Conservation (phyloP, 805 yeast species). For the Nakazawaea anatomiae region DNA sequence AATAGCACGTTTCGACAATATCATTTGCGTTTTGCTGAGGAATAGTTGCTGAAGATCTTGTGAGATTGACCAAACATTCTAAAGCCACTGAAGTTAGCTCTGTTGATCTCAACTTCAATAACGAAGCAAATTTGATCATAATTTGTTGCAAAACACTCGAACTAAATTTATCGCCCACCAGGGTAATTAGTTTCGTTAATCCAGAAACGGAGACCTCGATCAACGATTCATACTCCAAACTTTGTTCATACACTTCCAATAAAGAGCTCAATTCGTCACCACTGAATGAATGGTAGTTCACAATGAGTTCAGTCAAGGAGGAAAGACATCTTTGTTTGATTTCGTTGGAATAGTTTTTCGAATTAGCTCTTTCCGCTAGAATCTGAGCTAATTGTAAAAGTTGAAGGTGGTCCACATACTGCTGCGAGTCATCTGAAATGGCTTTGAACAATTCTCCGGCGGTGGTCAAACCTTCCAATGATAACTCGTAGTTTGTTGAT, state of each 20-base stretch:
- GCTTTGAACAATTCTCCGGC: slow-evolving; percentile 16
- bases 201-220: slow-evolving; percentile 25
- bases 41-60: not conserved
- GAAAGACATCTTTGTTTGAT: slow-evolving; percentile 23
- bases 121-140: not conserved
- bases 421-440: not conserved
- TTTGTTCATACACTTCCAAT: slow-evolving; percentile 24
- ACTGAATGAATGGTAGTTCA: not conserved
- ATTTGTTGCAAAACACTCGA: not conserved
- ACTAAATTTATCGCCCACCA: not conserved
- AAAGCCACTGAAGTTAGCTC: not conserved
- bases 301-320: slow-evolving; percentile 7
- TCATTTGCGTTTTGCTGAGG: not conserved
- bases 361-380: slow-evolving; percentile 18
- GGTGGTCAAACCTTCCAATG: slow-evolving; percentile 22
- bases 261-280: slow-evolving; percentile 11
- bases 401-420: not conserved
- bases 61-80: slow-evolving; percentile 1
- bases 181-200: slow-evolving; percentile 13
- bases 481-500: slow-evolving; percentile 23
- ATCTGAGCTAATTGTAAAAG: not conserved
- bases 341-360: slow-evolving; percentile 27
- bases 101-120: slow-evolving; percentile 2
- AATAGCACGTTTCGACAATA: not conserved
- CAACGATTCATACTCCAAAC: slow-evolving; percentile 29